These are phyloP conservation scores for Penicillium concentricum DNA, from an alignment of 2,329 filamentous ascomycete genomes.

Conservation along the genomic window DNA sequence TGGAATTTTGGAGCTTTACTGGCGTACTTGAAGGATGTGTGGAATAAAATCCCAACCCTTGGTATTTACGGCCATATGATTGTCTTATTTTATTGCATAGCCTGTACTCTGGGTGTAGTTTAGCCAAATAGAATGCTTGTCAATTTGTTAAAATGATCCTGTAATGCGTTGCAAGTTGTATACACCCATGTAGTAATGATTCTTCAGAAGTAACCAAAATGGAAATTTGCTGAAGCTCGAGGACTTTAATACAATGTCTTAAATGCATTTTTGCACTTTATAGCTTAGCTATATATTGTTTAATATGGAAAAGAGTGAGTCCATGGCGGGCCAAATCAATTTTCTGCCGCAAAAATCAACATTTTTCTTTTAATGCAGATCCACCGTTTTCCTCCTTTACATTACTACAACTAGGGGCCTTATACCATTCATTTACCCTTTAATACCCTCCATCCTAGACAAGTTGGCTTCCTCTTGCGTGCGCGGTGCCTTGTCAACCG, in stretches of 20 bases:
- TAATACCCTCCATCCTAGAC: constrained; percentile 15
- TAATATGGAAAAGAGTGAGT: not conserved
- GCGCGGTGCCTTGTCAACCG: constrained; percentile 31
- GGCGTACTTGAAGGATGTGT: constrained; percentile 19
- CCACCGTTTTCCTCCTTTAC: not conserved
- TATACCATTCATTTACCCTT: not conserved
- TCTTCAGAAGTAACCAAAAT: not conserved
- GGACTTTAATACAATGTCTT: not conserved
- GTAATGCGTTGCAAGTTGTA: too few species aligned
- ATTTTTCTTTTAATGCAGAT: not conserved
- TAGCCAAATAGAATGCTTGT: constrained; percentile 11
- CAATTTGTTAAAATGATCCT: not conserved
- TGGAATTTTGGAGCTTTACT: constrained; percentile 14
- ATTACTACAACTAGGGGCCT: not conserved
- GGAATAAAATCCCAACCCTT: constrained; percentile 18
- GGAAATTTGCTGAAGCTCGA: too few species aligned
- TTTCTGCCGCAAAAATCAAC: constrained; percentile 1
- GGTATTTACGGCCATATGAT: constrained; percentile 10
- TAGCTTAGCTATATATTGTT: not conserved
- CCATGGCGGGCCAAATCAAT: not conserved
- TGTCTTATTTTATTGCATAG: constrained; percentile 3
- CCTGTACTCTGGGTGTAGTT: constrained; percentile 9
- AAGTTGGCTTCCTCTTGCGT: constrained; percentile 39
- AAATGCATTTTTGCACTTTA: not conserved
- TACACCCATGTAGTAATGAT: not conserved